Conservation (phyloP, 1,284 basidiomycete species). For the Pascua guehoae region DNA sequence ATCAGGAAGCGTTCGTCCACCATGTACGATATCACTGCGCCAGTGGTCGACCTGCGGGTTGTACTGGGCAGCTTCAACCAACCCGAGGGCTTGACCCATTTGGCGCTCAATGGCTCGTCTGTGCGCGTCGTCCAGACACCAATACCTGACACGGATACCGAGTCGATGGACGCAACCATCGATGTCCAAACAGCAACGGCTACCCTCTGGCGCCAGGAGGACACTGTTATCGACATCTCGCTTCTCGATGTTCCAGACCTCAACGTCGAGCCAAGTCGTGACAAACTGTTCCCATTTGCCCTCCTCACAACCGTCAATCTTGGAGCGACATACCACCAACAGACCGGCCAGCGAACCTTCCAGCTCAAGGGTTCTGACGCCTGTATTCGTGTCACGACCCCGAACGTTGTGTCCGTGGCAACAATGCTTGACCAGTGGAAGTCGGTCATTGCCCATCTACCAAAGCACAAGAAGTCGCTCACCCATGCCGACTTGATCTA, state of each 20-base stretch:
- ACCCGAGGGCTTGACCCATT: slow-evolving; percentile 4
- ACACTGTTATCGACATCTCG: neutral
- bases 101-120: neutral
- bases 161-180: neutral
- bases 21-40: slow-evolving; percentile 12
- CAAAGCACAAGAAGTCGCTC: neutral
- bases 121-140: slow-evolving; percentile 9
- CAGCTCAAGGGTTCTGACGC: slow-evolving; percentile 11
- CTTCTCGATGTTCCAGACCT: slow-evolving; percentile 12
- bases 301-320: neutral
- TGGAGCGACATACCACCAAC: slow-evolving; percentile 4
- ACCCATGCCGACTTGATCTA: slow-evolving; percentile 19
- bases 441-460: slow-evolving; percentile 4
- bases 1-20: neutral
- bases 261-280: neutral
- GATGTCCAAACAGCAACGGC: neutral
- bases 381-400: slow-evolving; percentile 16
- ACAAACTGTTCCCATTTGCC: slow-evolving; percentile 5
- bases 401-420: slow-evolving; percentile 13
- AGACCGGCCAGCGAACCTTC: neutral
- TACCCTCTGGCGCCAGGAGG: slow-evolving; percentile 4
- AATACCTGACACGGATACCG: neutral
- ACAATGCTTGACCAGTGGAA: slow-evolving; percentile 20
- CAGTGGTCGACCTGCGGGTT: slow-evolving; percentile 10
- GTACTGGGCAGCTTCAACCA: slow-evolving; percentile 5